Evolutionary conservation across 2,329 filamentous ascomycete species (phyloP).

Genomic region (Fusarium sp.): DNA sequence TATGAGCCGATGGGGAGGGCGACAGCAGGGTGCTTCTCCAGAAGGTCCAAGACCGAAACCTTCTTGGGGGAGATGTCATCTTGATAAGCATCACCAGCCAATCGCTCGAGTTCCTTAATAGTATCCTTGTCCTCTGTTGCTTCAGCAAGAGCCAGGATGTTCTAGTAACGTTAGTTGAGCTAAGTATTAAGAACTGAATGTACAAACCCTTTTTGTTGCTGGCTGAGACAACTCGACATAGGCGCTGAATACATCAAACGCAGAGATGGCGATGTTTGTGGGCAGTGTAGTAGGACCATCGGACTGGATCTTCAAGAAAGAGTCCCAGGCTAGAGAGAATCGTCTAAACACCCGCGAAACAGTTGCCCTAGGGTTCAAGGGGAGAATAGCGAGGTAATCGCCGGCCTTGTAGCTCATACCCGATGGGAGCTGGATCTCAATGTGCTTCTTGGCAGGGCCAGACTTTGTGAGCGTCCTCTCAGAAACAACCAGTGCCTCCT

Average conservation of each 20-base stretch:
- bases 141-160: conserved; percentile 60
- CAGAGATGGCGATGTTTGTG: conserved; percentile 68
- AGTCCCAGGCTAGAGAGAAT: conserved; percentile 78
- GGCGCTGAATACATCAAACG: conserved; percentile 73
- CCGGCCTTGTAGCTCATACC: conserved; percentile 77
- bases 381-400: conserved; percentile 82
- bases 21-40: conserved; percentile 73
- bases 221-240: conserved; percentile 82
- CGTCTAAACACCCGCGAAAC: conserved; percentile 74
- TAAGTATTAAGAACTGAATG: background rate
- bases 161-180: conserved; percentile 45
- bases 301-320: conserved; percentile 71
- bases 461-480: conserved; percentile 42
- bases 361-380: conserved; percentile 74
- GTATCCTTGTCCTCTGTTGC: conserved; percentile 62
- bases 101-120: conserved; percentile 59
- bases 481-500: conserved; percentile 44
- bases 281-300: conserved; percentile 67
- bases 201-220: conserved; percentile 73
- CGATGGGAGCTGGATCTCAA: conserved; percentile 76
- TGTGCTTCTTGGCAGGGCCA: conserved; percentile 67
- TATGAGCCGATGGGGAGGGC: conserved; percentile 75
- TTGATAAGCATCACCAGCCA: conserved; percentile 63
- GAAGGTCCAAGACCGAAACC: conserved; percentile 75
- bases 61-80: conserved; percentile 67